Percentiles rank a stretch among this genome's conserved stretches.
Conservation (phyloP, 2,329 filamentous ascomycete species). For the Apiospora phragmitis region DNA sequence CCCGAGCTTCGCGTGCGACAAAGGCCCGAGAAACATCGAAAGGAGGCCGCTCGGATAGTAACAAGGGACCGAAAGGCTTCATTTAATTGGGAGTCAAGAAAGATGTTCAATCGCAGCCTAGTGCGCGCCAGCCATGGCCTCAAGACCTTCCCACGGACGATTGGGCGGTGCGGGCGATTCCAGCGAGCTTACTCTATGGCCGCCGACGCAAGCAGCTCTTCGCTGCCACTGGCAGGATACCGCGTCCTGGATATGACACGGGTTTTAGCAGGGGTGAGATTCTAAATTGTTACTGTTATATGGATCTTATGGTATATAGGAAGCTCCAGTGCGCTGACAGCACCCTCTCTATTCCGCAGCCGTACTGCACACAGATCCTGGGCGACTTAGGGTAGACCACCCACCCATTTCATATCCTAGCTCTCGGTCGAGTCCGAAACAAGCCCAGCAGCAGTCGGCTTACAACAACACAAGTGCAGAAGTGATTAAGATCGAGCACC, state of each 20-base stretch:
- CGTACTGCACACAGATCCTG: slow-evolving; percentile 95
- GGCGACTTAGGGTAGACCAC: slow-evolving; percentile 83
- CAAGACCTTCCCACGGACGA: not conserved
- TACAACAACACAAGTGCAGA: slow-evolving; percentile 67
- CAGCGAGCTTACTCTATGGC: slow-evolving; percentile 27
- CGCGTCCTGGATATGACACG: slow-evolving; percentile 95
- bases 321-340: slow-evolving; percentile 15
- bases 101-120: slow-evolving; percentile 4
- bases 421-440: not conserved
- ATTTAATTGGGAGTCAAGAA: not conserved
- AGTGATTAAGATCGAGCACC: slow-evolving; percentile 97
- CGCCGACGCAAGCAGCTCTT: slow-evolving; percentile 24
- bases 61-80: not conserved
- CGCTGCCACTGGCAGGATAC: slow-evolving; percentile 76
- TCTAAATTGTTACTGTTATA: not conserved
- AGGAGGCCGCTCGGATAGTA: not conserved
- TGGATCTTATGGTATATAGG: not conserved
- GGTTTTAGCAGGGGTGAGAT: slow-evolving; percentile 85
- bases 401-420: not conserved
- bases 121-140: slow-evolving; percentile 5
- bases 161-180: not conserved
- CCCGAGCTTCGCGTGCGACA: not conserved
- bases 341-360: slow-evolving; percentile 51
- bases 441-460: slow-evolving; percentile 26
- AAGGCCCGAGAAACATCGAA: not conserved